A percentile compares a stretch with the other conserved stretches of the same genome.
Conservation (phyloP, 345 rosid genomes). For the Moringa oleifera region DNA sequence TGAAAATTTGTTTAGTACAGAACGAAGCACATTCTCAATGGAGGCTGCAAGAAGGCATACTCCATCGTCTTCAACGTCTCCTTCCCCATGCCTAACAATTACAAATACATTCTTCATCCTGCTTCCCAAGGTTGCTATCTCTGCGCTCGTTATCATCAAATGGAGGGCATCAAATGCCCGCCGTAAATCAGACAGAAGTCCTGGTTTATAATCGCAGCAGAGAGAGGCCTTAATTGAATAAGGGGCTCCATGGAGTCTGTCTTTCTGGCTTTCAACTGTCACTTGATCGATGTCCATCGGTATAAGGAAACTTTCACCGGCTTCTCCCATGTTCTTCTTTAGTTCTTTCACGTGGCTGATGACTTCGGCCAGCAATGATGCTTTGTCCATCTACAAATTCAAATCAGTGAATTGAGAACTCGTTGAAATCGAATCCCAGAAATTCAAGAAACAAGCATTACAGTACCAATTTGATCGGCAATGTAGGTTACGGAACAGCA, state of each 20-base stretch:
- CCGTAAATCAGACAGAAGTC: constrained; percentile 34
- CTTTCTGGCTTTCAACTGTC: constrained; percentile 25
- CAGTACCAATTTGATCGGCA: too few relatives aligned
- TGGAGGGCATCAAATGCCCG: constrained; percentile 32
- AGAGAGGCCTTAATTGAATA: constrained; percentile 34
- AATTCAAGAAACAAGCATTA: too few relatives aligned
- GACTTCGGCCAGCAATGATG: constrained; percentile 42
- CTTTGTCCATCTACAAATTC: constrained; percentile 46
- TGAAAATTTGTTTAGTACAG: constrained; percentile 35
- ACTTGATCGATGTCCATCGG: constrained; percentile 46
- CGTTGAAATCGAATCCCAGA: not conserved
- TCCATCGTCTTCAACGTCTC: constrained; percentile 14
- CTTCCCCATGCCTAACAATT: constrained; percentile 18
- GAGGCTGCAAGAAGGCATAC: constrained; percentile 19
- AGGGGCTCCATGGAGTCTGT: constrained; percentile 20
- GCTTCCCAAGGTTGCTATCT: constrained; percentile 38
- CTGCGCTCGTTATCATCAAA: constrained; percentile 28
- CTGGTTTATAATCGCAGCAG: constrained; percentile 39
- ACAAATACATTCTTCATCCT: constrained; percentile 32
- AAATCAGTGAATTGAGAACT: constrained; percentile 1
- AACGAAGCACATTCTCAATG: constrained; percentile 28
- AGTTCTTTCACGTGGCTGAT: constrained; percentile 30
- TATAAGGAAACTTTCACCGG: constrained; percentile 30
- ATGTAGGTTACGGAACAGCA: too few relatives aligned
- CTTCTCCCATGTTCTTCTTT: constrained; percentile 30